Evolutionary conservation across 2,329 filamentous ascomycete species (phyloP).

Genomic region (Trichoderma endophyticum): DNA sequence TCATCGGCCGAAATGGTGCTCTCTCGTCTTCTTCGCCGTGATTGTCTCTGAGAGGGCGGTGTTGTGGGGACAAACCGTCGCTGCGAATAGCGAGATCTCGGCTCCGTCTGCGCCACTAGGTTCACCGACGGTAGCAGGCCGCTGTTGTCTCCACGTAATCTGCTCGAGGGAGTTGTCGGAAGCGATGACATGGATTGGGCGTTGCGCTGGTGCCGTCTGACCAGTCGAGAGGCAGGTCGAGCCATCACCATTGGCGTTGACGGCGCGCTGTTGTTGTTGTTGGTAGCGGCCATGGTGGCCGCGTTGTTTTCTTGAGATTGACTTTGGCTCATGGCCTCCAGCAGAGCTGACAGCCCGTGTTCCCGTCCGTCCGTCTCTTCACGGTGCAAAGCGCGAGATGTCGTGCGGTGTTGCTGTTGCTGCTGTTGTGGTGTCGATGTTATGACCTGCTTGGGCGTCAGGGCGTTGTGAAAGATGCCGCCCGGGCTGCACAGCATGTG

Average conservation of each 20-base stretch:
- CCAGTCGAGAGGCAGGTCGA: constrained; percentile 47
- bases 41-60: constrained; percentile 40
- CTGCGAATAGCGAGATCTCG: constrained; percentile 44
- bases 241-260: constrained; percentile 59
- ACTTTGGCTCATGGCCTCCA: constrained; percentile 74
- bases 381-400: constrained; percentile 45
- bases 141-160: constrained; percentile 46
- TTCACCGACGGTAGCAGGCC: constrained; percentile 60
- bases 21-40: constrained; percentile 69
- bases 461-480: constrained; percentile 60
- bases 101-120: constrained; percentile 59
- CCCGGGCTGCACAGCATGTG: constrained; percentile 74
- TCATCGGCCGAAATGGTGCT: constrained; percentile 76
- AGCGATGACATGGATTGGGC: constrained; percentile 82
- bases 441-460: constrained; percentile 54
- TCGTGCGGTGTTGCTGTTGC: constrained; percentile 39
- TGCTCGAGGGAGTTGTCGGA: constrained; percentile 68
- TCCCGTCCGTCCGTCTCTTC: constrained; percentile 47
- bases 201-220: constrained; percentile 66
- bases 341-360: constrained; percentile 71
- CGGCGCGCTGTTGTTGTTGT: constrained; percentile 67
- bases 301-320: constrained; percentile 32
- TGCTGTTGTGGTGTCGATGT: constrained; percentile 44
- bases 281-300: not conserved
- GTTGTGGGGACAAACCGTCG: constrained; percentile 45